Evolutionary conservation across 306 rosid genomes (phyloP), one percentile per base, ranked within the genome.

Genomic region (Castanea mollissima): DNA sequence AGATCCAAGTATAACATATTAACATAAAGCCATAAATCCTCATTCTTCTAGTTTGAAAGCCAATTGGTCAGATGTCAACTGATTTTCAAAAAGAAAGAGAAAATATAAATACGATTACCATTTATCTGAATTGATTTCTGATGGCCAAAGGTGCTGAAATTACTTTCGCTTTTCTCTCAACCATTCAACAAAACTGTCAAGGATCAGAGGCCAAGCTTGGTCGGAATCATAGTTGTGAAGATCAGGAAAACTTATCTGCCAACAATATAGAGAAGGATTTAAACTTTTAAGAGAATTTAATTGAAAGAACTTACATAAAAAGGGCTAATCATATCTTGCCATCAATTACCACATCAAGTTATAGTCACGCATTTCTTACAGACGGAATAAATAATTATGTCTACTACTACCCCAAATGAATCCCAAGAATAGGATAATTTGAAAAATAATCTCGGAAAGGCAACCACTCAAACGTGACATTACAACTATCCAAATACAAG

Each of bases 141-240:
- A 4, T 18, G 49, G 64, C 49, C 59, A n/a, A 55, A 15, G 23
- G 38, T 49, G 76, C 68, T 52, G 51, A 31, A 64, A 57, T 20
- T 74, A 83, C 55, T 76, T 59, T 78, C 41, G 23, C 69, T 73
- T 80, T 55, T 32, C 92, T 79, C 78, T 87, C 81, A 90, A 68
- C 94, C 97, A 91, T 57, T 91, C 97, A 76, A 90, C 97, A 80
- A 88, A 89, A 75, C 35, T 80, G 82, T 91, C 97, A 44, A 89
- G 69, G 82, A 89, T 80, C 84, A 87, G 90, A 32, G 94, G 92
- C 94, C 97, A 91, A n/a, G 91, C 90, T 79, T 80, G 88, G 74
- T 77, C 76, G 31, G 92, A 68, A 76, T 92, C 94, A 74, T 90
- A 88, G 19, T 83, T 79, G 69, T 70, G 13, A 34, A 91, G 92